phyloP scores from a whole-genome alignment of 441 rosid species.

The Pelargonium australe region DNA sequence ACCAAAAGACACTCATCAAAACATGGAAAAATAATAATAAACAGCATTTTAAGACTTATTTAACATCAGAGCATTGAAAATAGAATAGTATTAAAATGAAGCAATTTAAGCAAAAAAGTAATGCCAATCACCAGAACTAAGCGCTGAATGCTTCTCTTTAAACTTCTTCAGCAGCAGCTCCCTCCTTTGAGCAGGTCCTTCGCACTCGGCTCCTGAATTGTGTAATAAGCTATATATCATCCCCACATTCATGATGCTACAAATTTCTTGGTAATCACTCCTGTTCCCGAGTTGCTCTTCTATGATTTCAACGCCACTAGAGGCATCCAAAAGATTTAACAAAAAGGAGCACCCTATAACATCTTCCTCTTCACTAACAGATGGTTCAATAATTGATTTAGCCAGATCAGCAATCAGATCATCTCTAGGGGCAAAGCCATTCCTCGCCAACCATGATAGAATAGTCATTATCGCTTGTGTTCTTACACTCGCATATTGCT shows the following conservation, averaged over 20 bases:
- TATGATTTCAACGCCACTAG: conserved; percentile 83
- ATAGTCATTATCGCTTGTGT: conserved; percentile 59
- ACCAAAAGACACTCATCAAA: conserved; percentile 13
- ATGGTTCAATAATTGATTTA: conserved; percentile 76
- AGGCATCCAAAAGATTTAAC: conserved; percentile 83
- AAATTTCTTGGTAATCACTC: conserved; percentile 69
- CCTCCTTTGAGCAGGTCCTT: conserved; percentile 65
- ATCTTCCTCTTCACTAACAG: conserved; percentile 83
- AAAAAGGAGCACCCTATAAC: conserved; percentile 73
- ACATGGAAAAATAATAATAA: background rate
- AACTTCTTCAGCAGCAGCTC: conserved; percentile 64
- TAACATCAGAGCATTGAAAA: conserved; percentile 1
- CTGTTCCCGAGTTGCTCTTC: conserved; percentile 86
- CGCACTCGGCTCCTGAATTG: conserved; percentile 75
- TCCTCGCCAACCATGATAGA: conserved; percentile 83
- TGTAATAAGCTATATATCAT: conserved; percentile 80
- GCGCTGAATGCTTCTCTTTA: conserved; percentile 57
- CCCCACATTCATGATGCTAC: conserved; percentile 90
- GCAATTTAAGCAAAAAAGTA: conserved; percentile 16
- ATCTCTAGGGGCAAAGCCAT: conserved; percentile 88
- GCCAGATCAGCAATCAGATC: conserved; percentile 68
- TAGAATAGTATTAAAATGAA: conserved; percentile 10
- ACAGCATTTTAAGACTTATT: background rate
- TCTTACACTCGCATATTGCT: conserved; percentile 56
- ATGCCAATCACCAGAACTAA: conserved; percentile 55